phyloP scores from a whole-genome alignment of 108 stramenopile genomes.

The Fistulifera solaris region DNA sequence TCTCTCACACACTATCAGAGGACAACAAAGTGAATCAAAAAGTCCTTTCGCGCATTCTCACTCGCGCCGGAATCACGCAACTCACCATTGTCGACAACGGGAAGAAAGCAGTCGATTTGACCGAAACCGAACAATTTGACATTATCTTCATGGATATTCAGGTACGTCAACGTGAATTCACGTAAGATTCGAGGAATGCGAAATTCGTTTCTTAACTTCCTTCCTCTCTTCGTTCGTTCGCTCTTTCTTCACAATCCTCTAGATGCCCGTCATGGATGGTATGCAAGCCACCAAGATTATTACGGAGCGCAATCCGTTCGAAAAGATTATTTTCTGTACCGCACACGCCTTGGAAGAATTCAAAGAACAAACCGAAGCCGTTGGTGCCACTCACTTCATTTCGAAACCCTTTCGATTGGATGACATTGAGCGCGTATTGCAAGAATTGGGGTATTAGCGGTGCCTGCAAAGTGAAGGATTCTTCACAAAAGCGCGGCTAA shows the following conservation, averaged over 20 bases:
- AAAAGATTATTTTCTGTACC: slow-evolving; percentile 31
- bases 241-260: too few relatives aligned
- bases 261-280: slow-evolving; percentile 48
- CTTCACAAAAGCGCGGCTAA: too few relatives aligned
- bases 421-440: slow-evolving; percentile 1
- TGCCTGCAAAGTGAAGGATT: too few relatives aligned
- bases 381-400: slow-evolving; percentile 9
- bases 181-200: too few relatives aligned
- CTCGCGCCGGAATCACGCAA: slow-evolving; percentile 15
- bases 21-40: slow-evolving; percentile 41
- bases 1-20: slow-evolving; percentile 9
- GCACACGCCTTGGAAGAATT: slow-evolving; percentile 24
- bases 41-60: slow-evolving; percentile 26
- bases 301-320: neutral
- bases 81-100: slow-evolving; percentile 36
- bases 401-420: slow-evolving; percentile 13
- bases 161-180: too few relatives aligned
- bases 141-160: slow-evolving; percentile 48
- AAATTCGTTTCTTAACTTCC: too few relatives aligned
- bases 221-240: neutral
- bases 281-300: slow-evolving; percentile 26
- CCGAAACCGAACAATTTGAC: slow-evolving; percentile 12
- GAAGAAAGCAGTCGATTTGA: slow-evolving; percentile 23
- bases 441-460: too few relatives aligned
- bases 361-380: neutral